phyloP scores from a whole-genome alignment of 1,284 basidiomycete species.

The Boletus semigastroideus region DNA sequence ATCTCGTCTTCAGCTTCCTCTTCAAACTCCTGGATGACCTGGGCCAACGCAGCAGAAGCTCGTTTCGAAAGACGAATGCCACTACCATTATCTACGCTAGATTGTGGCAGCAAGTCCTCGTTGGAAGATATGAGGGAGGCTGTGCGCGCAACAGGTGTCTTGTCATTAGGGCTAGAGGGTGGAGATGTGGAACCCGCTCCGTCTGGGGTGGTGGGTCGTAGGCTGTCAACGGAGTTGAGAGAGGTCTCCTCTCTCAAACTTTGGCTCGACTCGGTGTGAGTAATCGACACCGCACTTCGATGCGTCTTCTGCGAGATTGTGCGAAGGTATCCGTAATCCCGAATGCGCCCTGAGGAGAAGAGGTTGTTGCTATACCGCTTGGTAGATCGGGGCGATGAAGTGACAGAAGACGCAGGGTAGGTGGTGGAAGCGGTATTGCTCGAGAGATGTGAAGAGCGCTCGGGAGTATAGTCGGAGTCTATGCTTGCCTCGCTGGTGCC shows the following conservation, averaged over 20 bases:
- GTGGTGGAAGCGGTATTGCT: conserved; percentile 42
- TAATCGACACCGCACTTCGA: conserved; percentile 48
- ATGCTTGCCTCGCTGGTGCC: conserved; percentile 34
- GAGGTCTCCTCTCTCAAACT: conserved; percentile 44
- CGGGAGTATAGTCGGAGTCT: conserved; percentile 39
- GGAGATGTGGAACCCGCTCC: conserved; percentile 40
- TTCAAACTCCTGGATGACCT: conserved; percentile 71
- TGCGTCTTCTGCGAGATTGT: conserved; percentile 49
- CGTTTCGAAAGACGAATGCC: conserved; percentile 45
- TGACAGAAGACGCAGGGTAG: conserved; percentile 42
- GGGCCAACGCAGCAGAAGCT: conserved; percentile 66
- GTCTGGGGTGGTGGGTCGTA: conserved; percentile 56
- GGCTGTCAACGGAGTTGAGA: conserved; percentile 45
- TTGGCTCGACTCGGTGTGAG: conserved; percentile 48
- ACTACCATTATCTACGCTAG: conserved; percentile 28
- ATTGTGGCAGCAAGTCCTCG: conserved; percentile 27
- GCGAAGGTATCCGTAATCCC: conserved; percentile 70
- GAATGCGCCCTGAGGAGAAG: conserved; percentile 73
- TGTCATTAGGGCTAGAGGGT: conserved; percentile 52
- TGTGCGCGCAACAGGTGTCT: conserved; percentile 40
- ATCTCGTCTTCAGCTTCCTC: conserved; percentile 70
- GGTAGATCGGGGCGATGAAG: conserved; percentile 48
- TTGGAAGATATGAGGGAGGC: conserved; percentile 36
- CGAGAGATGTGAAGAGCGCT: conserved; percentile 46
- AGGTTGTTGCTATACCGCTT: conserved; percentile 82